These are phyloP conservation scores for Astragalus membranaceus DNA, from an alignment of 306 rosid species.

Conservation along the genomic window DNA sequence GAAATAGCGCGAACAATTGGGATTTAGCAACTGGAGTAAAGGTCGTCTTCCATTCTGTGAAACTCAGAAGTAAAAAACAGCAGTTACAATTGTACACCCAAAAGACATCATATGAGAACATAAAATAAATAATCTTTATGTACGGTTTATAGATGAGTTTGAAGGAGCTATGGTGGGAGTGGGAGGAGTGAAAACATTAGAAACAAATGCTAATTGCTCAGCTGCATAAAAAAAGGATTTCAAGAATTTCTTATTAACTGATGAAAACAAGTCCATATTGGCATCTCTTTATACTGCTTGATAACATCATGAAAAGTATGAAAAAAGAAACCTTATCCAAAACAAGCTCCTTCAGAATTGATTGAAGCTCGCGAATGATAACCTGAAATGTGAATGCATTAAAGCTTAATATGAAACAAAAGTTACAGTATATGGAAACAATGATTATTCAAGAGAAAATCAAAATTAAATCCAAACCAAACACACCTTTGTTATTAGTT, in stretches of 20 bases:
- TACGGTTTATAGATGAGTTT: neutral
- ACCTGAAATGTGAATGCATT: constrained; percentile 42
- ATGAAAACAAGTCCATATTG: constrained; percentile 3
- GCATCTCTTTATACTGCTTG: neutral
- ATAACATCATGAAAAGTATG: neutral
- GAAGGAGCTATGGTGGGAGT: neutral
- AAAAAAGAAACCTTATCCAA: constrained; percentile 63
- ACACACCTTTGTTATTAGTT: constrained; percentile 73
- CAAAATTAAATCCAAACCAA: constrained; percentile 19
- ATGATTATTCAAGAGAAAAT: constrained; percentile 10
- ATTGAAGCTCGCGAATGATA: constrained; percentile 62
- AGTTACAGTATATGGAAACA: neutral
- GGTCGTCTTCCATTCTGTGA: constrained; percentile 79
- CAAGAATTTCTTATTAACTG: neutral
- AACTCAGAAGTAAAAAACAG: constrained; percentile 16
- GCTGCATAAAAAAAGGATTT: neutral
- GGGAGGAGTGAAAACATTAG: neutral
- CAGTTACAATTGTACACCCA: neutral
- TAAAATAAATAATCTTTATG: neutral
- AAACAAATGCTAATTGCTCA: neutral
- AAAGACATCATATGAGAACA: constrained; percentile 3
- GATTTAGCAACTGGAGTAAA: constrained; percentile 71
- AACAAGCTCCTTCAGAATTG: constrained; percentile 64
- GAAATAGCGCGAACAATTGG: constrained; percentile 75
- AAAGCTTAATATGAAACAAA: constrained; percentile 11